Conservation (phyloP, 1,284 basidiomycete species). For the Anthracocystis panici-leucophaei region DNA sequence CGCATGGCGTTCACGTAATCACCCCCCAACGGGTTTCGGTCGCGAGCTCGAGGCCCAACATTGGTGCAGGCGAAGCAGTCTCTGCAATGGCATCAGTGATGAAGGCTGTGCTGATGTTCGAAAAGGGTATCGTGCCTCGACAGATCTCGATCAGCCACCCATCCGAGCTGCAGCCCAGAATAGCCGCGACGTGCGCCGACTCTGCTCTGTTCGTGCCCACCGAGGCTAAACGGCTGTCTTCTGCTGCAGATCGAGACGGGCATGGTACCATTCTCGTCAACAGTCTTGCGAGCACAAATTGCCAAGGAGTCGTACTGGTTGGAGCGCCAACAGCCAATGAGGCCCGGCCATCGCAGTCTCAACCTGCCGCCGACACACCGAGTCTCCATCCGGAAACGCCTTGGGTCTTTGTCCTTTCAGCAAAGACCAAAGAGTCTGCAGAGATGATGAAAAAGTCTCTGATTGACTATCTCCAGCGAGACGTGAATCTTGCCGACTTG, state of each 20-base stretch:
- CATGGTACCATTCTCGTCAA: constrained; percentile 37
- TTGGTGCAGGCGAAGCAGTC: constrained; percentile 51
- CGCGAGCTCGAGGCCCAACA: constrained; percentile 37
- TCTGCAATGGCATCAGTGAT: constrained; percentile 50
- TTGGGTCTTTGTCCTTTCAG: constrained; percentile 39
- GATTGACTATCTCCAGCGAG: constrained; percentile 43
- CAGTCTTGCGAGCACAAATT: constrained; percentile 35
- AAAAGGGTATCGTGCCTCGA: constrained; percentile 31
- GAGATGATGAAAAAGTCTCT: constrained; percentile 30
- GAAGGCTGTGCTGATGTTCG: constrained; percentile 47
- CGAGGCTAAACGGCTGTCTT: constrained; percentile 21
- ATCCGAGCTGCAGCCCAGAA: constrained; percentile 31
- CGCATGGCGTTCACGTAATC: no score
- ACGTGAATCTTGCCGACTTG: constrained; percentile 33
- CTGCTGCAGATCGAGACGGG: neutral
- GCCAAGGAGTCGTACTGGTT: constrained; percentile 38
- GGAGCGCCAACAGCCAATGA: constrained; percentile 14
- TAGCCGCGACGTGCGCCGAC: constrained; percentile 12
- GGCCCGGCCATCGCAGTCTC: neutral
- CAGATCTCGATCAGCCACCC: constrained; percentile 26
- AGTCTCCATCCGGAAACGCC: neutral
- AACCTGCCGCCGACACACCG: no score
- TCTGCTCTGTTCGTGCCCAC: constrained; percentile 29
- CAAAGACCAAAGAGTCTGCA: constrained; percentile 40
- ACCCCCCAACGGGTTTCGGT: constrained; percentile 20